Evolutionary conservation across 2,329 filamentous ascomycete species (phyloP), one percentile per base, ranked within the genome.

Genomic region (Albifimbria verrucaria): DNA sequence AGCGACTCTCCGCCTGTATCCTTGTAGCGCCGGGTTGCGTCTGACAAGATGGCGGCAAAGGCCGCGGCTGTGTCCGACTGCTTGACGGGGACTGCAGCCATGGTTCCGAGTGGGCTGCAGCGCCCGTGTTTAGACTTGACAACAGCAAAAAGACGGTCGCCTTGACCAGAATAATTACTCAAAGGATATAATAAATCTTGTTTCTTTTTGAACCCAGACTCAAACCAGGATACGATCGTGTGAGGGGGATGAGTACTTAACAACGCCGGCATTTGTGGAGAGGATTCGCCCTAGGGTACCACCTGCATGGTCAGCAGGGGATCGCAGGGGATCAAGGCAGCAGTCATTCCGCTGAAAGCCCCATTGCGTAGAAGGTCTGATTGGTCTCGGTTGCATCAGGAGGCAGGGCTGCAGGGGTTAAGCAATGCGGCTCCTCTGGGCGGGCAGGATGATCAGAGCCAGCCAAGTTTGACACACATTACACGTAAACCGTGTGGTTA

Each of bases 21-120:
- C 2, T 59, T 60, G 59, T 72, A 70, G 39, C 60, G 56, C 26
- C 62, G 69, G 46, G 66, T 65, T 4, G 71, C 71, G 48, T 70
- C 67, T 11, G 64, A 57, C 11, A 73, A 58, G 48, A 73, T 67
- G 42, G 62, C 63, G 17, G 58, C 53, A 56, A 69, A 66, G 15
- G 32, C 32, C 18, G 32, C 32, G 15, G 32, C 32, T n/a, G 32
- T 39, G 32, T 39, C 32, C 32, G 11, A n/a, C 32, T 39, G 32
- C 12, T 39, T 39, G 12, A 17, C 32, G 5, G 32, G 5, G 32
- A 39, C 12, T 39, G 12, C 32, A 15, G 32, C 32, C 32, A 39
- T 39, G 32, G 26, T n/a, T 15, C 32, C 32, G 4, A 12, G 32
- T n/a, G 6, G 18, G 32, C 18, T 39, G 32, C 32, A 39, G 32